Conservation (phyloP, 75 land plant genomes). For the Picea glauca region DNA sequence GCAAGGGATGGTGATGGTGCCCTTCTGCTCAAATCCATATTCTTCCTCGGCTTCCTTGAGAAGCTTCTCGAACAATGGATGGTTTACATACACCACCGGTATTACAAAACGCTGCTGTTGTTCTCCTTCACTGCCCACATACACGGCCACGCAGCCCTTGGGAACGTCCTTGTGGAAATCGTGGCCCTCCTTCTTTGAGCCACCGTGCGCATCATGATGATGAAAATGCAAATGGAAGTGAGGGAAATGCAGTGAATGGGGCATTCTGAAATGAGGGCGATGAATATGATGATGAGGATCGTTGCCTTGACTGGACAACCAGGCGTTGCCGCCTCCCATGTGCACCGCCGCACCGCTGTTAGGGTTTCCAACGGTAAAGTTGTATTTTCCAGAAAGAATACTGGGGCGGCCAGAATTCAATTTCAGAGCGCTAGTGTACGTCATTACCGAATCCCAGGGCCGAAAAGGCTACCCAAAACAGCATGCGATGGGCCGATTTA, state of each 20-base stretch:
- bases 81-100: conserved; percentile 55
- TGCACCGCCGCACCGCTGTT: not conserved
- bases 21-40: conserved; percentile 66
- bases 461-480: not conserved
- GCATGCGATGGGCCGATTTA: too few relatives aligned
- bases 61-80: conserved; percentile 63
- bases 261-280: conserved; percentile 12
- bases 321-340: not conserved
- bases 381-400: not conserved
- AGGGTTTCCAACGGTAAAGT: not conserved
- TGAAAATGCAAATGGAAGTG: conserved; percentile 22
- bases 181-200: not conserved
- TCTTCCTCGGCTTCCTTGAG: conserved; percentile 65
- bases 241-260: conserved; percentile 18
- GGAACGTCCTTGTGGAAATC: conserved; percentile 24
- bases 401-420: not conserved
- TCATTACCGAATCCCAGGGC: not conserved
- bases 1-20: conserved; percentile 64
- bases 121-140: conserved; percentile 51
- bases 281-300: not conserved
- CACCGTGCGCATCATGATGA: not conserved
- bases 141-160: conserved; percentile 57
- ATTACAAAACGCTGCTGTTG: conserved; percentile 58
- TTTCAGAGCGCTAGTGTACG: not conserved
- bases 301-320: too few relatives aligned